Evolutionary conservation across 192 early-diverging fungal genomes (phyloP).

Genomic region (Mortierella alpina): DNA sequence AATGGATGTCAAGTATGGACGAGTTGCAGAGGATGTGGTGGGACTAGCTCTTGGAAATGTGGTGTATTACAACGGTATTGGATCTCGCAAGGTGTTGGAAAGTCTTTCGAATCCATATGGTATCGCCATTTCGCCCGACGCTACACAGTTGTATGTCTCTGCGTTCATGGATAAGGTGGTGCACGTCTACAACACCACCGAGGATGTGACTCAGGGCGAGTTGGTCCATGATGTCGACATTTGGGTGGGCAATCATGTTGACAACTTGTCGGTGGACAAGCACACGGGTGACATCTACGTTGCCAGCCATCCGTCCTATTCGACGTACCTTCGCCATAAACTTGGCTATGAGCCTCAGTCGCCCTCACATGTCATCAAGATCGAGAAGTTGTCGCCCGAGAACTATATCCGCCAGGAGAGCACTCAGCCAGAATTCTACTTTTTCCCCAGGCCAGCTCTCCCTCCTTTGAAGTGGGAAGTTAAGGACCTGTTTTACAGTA

Average conservation of each 20-base stretch:
- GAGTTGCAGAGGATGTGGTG: slow-evolving; percentile 29
- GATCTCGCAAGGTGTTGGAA: slow-evolving; percentile 23
- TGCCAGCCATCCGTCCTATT: slow-evolving; percentile 45
- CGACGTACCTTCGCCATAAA: slow-evolving; percentile 41
- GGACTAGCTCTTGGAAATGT: slow-evolving; percentile 33
- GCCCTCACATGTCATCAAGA: slow-evolving; percentile 49
- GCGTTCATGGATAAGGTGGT: slow-evolving; percentile 35
- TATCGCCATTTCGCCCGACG: slow-evolving; percentile 44
- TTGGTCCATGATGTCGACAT: slow-evolving; percentile 38
- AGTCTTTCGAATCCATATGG: slow-evolving; percentile 41
- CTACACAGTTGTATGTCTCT: slow-evolving; percentile 34
- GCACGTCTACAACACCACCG: slow-evolving; percentile 41
- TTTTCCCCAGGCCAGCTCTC: slow-evolving; percentile 32
- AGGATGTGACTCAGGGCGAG: slow-evolving; percentile 21
- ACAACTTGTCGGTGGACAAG: slow-evolving; percentile 43
- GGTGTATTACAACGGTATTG: slow-evolving; percentile 42
- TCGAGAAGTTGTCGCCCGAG: slow-evolving; percentile 45
- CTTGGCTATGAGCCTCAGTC: slow-evolving; percentile 45
- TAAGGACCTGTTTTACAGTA: slow-evolving; percentile 52
- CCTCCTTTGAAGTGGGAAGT: slow-evolving; percentile 52
- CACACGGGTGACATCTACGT: slow-evolving; percentile 50
- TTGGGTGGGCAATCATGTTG: slow-evolving; percentile 45
- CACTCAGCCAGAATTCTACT: slow-evolving; percentile 31
- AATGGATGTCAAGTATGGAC: slow-evolving; percentile 27
- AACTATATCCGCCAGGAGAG: slow-evolving; percentile 40